Conservation (phyloP, 441 rosid species). For the Eruca vesicaria region DNA sequence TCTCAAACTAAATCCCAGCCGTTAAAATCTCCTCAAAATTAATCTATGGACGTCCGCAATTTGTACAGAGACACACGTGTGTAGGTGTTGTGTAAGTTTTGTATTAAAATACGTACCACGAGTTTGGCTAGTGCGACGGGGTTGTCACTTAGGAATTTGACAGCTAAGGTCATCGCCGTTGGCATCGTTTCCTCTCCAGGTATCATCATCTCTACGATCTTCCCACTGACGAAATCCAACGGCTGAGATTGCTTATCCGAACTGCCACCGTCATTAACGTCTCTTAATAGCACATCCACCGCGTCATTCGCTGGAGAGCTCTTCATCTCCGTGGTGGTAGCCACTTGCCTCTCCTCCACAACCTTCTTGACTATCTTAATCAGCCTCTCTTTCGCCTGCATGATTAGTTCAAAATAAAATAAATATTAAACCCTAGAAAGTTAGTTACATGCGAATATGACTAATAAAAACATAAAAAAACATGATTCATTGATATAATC, state of each 20-base stretch:
- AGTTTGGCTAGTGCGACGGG: constrained; percentile 51
- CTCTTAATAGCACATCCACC: constrained; percentile 66
- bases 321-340: constrained; percentile 32
- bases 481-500: background rate
- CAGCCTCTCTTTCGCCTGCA: constrained; percentile 66
- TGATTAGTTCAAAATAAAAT: background rate
- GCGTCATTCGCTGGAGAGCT: constrained; percentile 44
- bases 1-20: constrained; percentile 8
- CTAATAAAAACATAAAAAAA: background rate
- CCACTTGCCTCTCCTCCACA: constrained; percentile 47
- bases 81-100: background rate
- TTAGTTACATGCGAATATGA: background rate
- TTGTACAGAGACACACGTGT: constrained; percentile 12
- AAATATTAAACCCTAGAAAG: background rate
- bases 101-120: constrained; percentile 44
- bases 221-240: constrained; percentile 58
- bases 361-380: constrained; percentile 51
- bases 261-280: constrained; percentile 38
- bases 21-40: constrained; percentile 16
- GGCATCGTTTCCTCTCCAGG: constrained; percentile 83
- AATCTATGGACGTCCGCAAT: constrained; percentile 14
- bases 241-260: constrained; percentile 55
- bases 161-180: constrained; percentile 67
- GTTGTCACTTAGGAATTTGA: constrained; percentile 55
- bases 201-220: constrained; percentile 76